These are phyloP conservation scores for Calocybe cyanea DNA, from an alignment of 768 basidiomycete species.

Conservation along the genomic window DNA sequence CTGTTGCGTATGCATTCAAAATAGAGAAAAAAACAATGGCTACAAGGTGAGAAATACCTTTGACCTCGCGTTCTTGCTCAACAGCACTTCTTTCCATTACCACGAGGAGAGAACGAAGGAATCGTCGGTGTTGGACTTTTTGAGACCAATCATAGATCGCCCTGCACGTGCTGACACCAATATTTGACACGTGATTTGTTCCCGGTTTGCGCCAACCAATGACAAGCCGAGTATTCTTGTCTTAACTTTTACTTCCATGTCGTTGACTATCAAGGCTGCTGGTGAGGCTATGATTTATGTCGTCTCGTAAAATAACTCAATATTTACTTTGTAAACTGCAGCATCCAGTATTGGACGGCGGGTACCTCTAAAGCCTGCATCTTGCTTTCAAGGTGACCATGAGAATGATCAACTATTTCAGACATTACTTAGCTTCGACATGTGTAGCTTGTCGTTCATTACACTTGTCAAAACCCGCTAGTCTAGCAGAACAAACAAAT, in stretches of 20 bases:
- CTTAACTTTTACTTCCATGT: conserved; percentile 37
- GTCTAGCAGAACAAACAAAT: conserved; percentile 34
- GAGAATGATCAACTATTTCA: neutral
- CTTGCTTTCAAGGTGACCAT: conserved; percentile 38
- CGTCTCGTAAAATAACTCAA: neutral
- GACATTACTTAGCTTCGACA: conserved; percentile 14
- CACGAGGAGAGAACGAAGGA: neutral
- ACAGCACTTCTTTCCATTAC: conserved; percentile 23
- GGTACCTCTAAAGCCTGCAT: conserved; percentile 41
- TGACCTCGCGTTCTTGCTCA: conserved; percentile 36
- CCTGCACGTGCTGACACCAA: conserved; percentile 3
- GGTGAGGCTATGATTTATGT: conserved; percentile 23
- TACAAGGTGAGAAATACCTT: conserved; percentile 17
- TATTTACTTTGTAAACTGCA: conserved; percentile 19
- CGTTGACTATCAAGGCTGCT: conserved; percentile 38
- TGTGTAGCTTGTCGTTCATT: conserved; percentile 48
- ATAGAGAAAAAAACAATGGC: neutral
- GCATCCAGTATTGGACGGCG: conserved; percentile 37
- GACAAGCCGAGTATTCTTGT: conserved; percentile 18
- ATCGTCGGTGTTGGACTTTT: neutral
- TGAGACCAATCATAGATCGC: neutral
- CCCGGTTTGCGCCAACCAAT: conserved; percentile 26
- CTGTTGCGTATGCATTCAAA: conserved; percentile 13
- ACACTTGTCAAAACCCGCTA: conserved; percentile 45
- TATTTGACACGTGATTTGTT: conserved; percentile 11